A percentile compares a stretch with the other conserved stretches of the same genome.
Conservation (phyloP, 192 early-diverging fungal species). For the Backusella morwellensis region DNA sequence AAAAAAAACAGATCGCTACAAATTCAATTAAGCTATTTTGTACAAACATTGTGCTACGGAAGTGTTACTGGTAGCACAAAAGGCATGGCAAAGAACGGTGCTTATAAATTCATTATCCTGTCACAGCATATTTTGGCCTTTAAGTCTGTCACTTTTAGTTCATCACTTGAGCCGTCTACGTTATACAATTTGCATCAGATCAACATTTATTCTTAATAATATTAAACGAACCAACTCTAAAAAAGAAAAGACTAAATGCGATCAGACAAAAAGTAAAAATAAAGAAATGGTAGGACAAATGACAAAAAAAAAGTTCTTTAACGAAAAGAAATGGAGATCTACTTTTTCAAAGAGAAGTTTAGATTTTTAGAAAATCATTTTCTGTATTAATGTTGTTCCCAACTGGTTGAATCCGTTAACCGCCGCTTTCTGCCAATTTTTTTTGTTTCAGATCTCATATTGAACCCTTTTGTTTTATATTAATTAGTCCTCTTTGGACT, state of each 20-base stretch:
- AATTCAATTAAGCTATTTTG: no score
- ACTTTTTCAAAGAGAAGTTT: not conserved
- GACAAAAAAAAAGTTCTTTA: not conserved
- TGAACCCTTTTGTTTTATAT: not conserved
- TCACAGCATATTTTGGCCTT: no score
- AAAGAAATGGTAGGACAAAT: not conserved
- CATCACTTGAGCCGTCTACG: not conserved
- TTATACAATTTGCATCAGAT: not conserved
- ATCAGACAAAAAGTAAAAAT: not conserved
- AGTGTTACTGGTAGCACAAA: no score
- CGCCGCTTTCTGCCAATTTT: not conserved
- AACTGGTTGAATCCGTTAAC: not conserved
- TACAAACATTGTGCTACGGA: no score
- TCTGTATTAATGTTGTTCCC: not conserved
- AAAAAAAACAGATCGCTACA: no score
- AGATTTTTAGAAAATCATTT: not conserved
- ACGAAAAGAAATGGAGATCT: not conserved
- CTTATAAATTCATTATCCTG: no score
- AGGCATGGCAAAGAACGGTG: no score
- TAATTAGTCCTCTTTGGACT: not conserved
- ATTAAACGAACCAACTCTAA: not conserved
- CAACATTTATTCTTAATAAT: not conserved
- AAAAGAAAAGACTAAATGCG: not conserved
- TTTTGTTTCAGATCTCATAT: not conserved
- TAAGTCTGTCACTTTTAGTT: no score